phyloP scores from a whole-genome alignment of 768 basidiomycete species.

The Tubosaeta sp. region DNA sequence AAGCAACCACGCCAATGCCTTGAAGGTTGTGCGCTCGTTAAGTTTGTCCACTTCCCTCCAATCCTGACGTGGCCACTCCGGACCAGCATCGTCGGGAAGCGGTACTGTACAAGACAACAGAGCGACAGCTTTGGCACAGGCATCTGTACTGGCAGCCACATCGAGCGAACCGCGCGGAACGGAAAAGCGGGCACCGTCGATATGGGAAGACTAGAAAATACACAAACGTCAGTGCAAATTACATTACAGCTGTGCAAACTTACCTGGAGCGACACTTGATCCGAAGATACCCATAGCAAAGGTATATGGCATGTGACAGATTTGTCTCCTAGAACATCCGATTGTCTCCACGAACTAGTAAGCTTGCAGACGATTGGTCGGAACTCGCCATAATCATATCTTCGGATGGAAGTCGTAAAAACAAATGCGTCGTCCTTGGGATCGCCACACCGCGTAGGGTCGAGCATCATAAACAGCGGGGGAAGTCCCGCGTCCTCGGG shows the following conservation, averaged over 20 bases:
- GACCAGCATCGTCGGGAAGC: slow-evolving; percentile 62
- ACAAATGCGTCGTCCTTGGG: slow-evolving; percentile 76
- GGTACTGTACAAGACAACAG: slow-evolving; percentile 75
- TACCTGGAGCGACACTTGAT: slow-evolving; percentile 53
- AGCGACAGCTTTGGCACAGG: slow-evolving; percentile 73
- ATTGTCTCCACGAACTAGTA: slow-evolving; percentile 76
- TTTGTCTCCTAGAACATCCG: slow-evolving; percentile 43
- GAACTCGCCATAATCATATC: slow-evolving; percentile 78
- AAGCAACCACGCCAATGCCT: slow-evolving; percentile 79
- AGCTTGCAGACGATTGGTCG: slow-evolving; percentile 75
- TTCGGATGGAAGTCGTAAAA: slow-evolving; percentile 73
- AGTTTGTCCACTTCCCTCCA: slow-evolving; percentile 86
- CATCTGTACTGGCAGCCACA: slow-evolving; percentile 50
- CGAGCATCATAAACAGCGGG: slow-evolving; percentile 73
- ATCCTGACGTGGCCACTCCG: slow-evolving; percentile 69
- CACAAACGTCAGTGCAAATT: slow-evolving; percentile 1
- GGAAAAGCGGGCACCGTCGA: slow-evolving; percentile 57
- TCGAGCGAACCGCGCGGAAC: slow-evolving; percentile 53
- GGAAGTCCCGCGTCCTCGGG: slow-evolving; percentile 48
- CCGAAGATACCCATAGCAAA: slow-evolving; percentile 56
- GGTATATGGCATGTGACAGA: slow-evolving; percentile 57
- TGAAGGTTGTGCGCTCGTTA: slow-evolving; percentile 80
- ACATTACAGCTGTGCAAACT: slow-evolving; percentile 11
- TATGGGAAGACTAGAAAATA: slow-evolving; percentile 45
- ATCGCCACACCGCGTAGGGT: slow-evolving; percentile 77